Percentiles rank a stretch among this genome's conserved stretches.
These are phyloP conservation scores for Novakomyces olei DNA, from an alignment of 805 yeast species.

Conservation along the genomic window DNA sequence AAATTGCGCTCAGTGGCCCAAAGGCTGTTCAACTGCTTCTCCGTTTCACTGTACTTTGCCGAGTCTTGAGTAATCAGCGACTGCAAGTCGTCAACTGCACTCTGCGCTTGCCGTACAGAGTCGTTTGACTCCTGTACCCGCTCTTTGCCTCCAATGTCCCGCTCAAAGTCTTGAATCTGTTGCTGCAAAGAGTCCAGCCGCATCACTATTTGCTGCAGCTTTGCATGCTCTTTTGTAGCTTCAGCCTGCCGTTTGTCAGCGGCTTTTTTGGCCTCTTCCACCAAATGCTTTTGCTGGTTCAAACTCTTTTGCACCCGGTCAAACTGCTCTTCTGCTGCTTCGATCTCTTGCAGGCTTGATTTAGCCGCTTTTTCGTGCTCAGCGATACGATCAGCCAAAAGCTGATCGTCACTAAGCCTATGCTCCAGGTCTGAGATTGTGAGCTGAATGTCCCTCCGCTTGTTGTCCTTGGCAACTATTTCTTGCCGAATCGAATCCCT, in stretches of 20 bases:
- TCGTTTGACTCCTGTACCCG: too few species aligned
- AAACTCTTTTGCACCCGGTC: conserved; percentile 4
- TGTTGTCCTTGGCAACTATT: conserved; percentile 24
- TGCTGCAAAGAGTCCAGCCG: conserved; percentile 18
- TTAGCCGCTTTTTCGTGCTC: conserved; percentile 16
- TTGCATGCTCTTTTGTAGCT: conserved; percentile 2
- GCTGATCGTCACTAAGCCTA: conserved; percentile 26
- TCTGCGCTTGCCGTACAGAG: too few species aligned
- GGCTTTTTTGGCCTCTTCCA: conserved; percentile 4
- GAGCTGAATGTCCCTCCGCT: conserved; percentile 31
- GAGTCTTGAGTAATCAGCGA: too few species aligned
- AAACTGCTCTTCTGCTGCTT: conserved; percentile 16
- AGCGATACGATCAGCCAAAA: conserved; percentile 7
- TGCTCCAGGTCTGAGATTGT: conserved; percentile 31
- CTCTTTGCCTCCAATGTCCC: too few species aligned
- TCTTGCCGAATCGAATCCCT: conserved; percentile 27
- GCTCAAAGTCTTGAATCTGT: conserved; percentile 14
- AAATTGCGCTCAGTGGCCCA: too few species aligned
- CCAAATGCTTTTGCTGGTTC: conserved; percentile 2
- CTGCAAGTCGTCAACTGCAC: too few species aligned
- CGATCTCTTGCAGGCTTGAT: conserved; percentile 11
- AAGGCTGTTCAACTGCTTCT: too few species aligned
- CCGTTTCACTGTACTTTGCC: too few species aligned
- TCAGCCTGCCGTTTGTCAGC: conserved; percentile 8
- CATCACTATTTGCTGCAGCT: conserved; percentile 4